Percentiles rank a stretch among this genome's conserved stretches.
These are phyloP conservation scores for Cantharellus anzutake DNA, from an alignment of 768 basidiomycete genomes.

Conservation along the genomic window DNA sequence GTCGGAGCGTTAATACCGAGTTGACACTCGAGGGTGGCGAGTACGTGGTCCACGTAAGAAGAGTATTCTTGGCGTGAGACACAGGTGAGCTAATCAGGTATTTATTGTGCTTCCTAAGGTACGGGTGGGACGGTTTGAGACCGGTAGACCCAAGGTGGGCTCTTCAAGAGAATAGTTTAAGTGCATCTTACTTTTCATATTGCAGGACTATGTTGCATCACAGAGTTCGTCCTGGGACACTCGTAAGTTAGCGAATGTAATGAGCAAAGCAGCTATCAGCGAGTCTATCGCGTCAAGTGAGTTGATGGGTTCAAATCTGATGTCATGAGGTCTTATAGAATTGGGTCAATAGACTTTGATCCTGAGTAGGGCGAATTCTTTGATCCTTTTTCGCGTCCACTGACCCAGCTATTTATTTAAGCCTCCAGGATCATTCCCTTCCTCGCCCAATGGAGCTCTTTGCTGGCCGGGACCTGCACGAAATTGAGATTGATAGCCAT, in stretches of 20 bases:
- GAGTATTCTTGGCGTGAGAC: background rate
- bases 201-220: background rate
- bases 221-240: constrained; percentile 1
- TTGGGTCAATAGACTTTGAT: background rate
- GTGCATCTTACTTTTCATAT: no score
- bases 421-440: background rate
- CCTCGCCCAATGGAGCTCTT: background rate
- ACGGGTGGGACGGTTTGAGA: background rate
- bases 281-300: constrained; percentile 8
- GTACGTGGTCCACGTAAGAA: constrained; percentile 17
- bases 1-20: constrained; percentile 13
- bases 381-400: background rate
- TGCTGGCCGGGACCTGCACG: background rate
- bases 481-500: constrained; percentile 1
- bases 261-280: constrained; percentile 2
- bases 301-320: background rate
- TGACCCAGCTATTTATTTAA: background rate
- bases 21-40: constrained; percentile 15
- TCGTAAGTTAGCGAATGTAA: constrained; percentile 5
- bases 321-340: background rate
- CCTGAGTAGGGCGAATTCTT: background rate
- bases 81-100: background rate
- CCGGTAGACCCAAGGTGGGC: background rate
- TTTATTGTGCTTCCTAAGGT: background rate
- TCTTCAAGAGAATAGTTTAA: no score